Evolutionary conservation across 1,284 basidiomycete species (phyloP).

Genomic region (Coriolopsis trogii): DNA sequence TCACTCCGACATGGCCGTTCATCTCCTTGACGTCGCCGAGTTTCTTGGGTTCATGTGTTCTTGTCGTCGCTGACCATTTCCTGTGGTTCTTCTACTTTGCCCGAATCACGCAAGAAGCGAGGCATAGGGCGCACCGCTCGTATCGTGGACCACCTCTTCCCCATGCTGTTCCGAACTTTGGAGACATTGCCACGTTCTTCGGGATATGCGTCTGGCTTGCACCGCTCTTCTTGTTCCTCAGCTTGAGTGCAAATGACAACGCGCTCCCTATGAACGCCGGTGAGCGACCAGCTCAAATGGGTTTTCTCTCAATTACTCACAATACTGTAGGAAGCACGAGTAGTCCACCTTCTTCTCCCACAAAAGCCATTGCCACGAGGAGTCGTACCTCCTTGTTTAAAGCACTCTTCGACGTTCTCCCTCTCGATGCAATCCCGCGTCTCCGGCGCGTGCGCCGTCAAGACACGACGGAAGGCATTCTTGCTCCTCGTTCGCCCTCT

Average conservation of each 20-base stretch:
- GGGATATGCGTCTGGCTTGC: conserved; percentile 92
- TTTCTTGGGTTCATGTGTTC: conserved; percentile 81
- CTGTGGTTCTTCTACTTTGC: conserved; percentile 95
- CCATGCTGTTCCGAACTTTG: conserved; percentile 63
- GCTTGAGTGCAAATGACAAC: conserved; percentile 93
- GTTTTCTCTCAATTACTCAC: background rate
- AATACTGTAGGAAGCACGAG: background rate
- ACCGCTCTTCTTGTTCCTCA: conserved; percentile 90
- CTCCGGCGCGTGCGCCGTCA: conserved; percentile 29
- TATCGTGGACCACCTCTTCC: conserved; percentile 37
- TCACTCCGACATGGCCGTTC: conserved; percentile 85
- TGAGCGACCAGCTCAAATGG: conserved; percentile 13
- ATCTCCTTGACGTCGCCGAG: conserved; percentile 84
- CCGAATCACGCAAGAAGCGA: conserved; percentile 56
- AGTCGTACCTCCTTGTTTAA: conserved; percentile 37
- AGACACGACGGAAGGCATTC: conserved; percentile 37
- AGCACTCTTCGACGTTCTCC: conserved; percentile 33
- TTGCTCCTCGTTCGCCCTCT: conserved; percentile 34
- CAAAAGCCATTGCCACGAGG: conserved; percentile 14
- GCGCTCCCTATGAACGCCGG: conserved; percentile 67
- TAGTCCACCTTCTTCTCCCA: conserved; percentile 29
- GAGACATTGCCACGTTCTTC: conserved; percentile 88
- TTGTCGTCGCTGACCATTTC: conserved; percentile 90
- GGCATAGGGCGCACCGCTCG: conserved; percentile 47
- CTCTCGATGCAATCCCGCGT: conserved; percentile 33